A percentile compares a stretch with the other conserved stretches of the same genome.
phyloP scores from a whole-genome alignment of 352 stramenopile species.

The Pythium angustatum region DNA sequence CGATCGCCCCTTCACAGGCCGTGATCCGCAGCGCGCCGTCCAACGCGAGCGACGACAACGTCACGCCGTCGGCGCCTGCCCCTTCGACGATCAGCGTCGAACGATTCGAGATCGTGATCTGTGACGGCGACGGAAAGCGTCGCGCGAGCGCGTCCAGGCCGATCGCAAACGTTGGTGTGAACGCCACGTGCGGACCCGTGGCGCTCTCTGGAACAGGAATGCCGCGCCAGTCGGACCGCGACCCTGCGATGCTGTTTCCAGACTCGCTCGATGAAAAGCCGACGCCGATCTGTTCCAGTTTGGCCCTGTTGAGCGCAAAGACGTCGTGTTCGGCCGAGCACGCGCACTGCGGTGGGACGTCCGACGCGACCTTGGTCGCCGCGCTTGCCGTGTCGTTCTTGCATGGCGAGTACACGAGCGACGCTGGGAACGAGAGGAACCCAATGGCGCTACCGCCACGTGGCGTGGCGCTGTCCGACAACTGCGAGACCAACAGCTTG shows the following conservation, averaged over 20 bases:
- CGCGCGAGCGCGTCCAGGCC: slow-evolving; percentile 1
- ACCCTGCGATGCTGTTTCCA: slow-evolving; percentile 13
- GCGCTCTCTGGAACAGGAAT: slow-evolving; percentile 42
- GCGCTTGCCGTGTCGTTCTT: slow-evolving; percentile 71
- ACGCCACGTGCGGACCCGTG: slow-evolving; percentile 47
- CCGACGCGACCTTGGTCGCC: slow-evolving; percentile 45
- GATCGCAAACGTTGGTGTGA: slow-evolving; percentile 33
- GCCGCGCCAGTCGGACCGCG: slow-evolving; percentile 40
- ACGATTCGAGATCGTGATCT: slow-evolving; percentile 43
- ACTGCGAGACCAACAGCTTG: slow-evolving; percentile 50
- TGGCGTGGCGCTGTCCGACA: too few relatives aligned
- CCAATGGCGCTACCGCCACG: slow-evolving; percentile 29
- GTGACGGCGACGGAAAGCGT: slow-evolving; percentile 12
- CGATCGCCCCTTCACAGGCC: slow-evolving; percentile 42
- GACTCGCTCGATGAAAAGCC: not conserved
- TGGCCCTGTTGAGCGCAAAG: slow-evolving; percentile 48
- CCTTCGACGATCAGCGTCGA: slow-evolving; percentile 63
- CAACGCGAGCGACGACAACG: slow-evolving; percentile 40
- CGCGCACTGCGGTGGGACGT: slow-evolving; percentile 64
- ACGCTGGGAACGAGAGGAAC: slow-evolving; percentile 55
- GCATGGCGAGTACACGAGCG: slow-evolving; percentile 70
- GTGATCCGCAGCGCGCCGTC: slow-evolving; percentile 56
- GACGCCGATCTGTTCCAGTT: slow-evolving; percentile 34
- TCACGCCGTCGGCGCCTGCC: slow-evolving; percentile 30
- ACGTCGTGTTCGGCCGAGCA: slow-evolving; percentile 69